A percentile compares a stretch with the other conserved stretches of the same genome.
Evolutionary conservation across 345 rosid genomes (phyloP).

Genomic region (Limnanthes douglasii): DNA sequence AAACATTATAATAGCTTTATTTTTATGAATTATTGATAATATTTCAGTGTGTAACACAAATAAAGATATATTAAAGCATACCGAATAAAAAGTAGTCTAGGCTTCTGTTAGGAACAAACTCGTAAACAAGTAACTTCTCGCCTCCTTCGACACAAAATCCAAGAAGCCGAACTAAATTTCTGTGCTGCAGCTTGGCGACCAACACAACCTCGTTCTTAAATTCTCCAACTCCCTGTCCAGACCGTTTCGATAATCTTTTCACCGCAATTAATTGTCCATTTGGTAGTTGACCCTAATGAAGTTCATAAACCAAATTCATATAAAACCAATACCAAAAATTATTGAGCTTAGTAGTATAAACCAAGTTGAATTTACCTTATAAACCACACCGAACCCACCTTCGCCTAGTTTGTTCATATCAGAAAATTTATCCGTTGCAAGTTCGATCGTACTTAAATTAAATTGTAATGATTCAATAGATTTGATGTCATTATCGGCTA

Average conservation of each 20-base stretch:
- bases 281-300: background rate
- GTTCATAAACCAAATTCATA: no score
- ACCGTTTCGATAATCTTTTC: conserved; percentile 9
- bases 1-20: no score
- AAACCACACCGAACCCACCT: conserved; percentile 10
- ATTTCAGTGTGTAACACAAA: background rate
- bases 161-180: conserved; percentile 1
- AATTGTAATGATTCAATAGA: conserved; percentile 5
- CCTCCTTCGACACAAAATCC: conserved; percentile 9
- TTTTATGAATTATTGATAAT: background rate
- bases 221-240: no score
- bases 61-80: background rate
- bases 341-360: background rate
- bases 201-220: no score
- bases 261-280: conserved; percentile 11
- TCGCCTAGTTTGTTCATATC: conserved; percentile 8
- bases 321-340: no score
- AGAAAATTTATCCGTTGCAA: conserved; percentile 6
- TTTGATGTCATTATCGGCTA: background rate
- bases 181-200: no score
- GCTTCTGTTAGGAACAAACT: conserved; percentile 11
- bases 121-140: conserved; percentile 11
- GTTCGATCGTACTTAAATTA: background rate
- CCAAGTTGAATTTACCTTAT: conserved; percentile 1
- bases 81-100: conserved; percentile 10